Evolutionary conservation across 2,329 filamentous ascomycete species (phyloP).

Genomic region (Dactylellina sp.): DNA sequence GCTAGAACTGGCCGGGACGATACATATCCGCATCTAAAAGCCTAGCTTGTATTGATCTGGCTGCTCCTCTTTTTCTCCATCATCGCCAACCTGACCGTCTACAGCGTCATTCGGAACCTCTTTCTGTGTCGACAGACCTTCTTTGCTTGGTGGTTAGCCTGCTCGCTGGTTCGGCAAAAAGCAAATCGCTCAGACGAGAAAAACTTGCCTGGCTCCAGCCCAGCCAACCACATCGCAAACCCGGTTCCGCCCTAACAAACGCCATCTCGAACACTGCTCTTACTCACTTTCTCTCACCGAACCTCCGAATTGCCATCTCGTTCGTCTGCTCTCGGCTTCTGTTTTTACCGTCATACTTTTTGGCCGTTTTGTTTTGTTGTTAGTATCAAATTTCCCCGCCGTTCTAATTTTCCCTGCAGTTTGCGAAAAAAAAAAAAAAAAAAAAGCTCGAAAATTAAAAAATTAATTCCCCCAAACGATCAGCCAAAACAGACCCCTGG

Average conservation of each 20-base stretch:
- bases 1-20: conserved; percentile 6
- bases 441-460: conserved; percentile 7
- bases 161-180: conserved; percentile 36
- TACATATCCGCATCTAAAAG: not conserved
- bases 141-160: not conserved
- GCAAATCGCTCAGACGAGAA: conserved; percentile 28
- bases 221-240: conserved; percentile 6
- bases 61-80: not conserved
- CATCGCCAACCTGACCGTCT: not conserved
- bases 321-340: not conserved
- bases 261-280: conserved; percentile 10
- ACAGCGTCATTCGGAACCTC: not conserved
- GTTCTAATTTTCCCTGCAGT: not conserved
- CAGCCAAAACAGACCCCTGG: conserved; percentile 1
- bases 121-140: not conserved
- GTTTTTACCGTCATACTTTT: not conserved
- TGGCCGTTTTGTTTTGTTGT: not conserved
- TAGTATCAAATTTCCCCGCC: too few species aligned
- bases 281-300: not conserved
- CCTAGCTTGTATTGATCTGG: not conserved
- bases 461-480: not conserved
- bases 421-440: conserved; percentile 18
- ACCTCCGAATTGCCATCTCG: not conserved
- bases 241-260: conserved; percentile 11
- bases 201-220: conserved; percentile 9